Evolutionary conservation across 2,329 filamentous ascomycete species (phyloP).

Genomic region (Diplodia seriata): DNA sequence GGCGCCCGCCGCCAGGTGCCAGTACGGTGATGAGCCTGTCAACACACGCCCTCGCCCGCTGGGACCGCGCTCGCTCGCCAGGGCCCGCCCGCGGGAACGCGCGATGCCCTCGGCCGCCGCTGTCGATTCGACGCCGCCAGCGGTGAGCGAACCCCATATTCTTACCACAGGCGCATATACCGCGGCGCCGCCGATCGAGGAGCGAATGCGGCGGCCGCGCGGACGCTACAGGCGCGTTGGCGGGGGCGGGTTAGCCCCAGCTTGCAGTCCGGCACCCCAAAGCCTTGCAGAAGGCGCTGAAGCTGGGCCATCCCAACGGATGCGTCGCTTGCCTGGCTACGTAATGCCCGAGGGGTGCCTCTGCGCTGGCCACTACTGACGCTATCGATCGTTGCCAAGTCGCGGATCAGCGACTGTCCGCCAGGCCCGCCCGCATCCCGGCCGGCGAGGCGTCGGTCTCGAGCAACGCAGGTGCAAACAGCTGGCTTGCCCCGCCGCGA

Average conservation of each 20-base stretch:
- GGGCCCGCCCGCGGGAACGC: too few species aligned
- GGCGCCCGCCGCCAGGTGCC: conserved; percentile 7
- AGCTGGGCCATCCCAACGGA: neutral
- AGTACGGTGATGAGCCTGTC: neutral
- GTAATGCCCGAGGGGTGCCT: conserved; percentile 12
- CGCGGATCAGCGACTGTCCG: conserved; percentile 17
- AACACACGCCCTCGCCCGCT: neutral
- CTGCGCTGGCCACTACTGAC: conserved; percentile 23
- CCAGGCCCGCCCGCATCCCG: conserved; percentile 12
- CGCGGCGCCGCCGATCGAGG: conserved; percentile 17
- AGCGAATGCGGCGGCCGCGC: conserved; percentile 15
- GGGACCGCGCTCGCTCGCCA: neutral
- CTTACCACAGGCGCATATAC: conserved; percentile 3
- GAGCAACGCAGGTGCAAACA: conserved; percentile 18
- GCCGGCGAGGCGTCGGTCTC: conserved; percentile 3
- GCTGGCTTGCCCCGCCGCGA: conserved; percentile 18
- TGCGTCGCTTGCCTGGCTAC: conserved; percentile 5
- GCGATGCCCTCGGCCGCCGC: neutral
- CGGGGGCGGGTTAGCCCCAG: neutral
- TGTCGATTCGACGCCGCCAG: neutral
- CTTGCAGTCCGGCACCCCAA: neutral
- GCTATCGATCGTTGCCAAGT: conserved; percentile 32
- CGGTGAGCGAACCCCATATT: conserved; percentile 19
- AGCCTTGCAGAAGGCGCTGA: neutral
- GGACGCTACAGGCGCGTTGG: conserved; percentile 2